Percentiles rank a stretch among this genome's conserved stretches.
phyloP scores from a whole-genome alignment of 495 filamentous ascomycete genomes.

The Xylaria palmicola region DNA sequence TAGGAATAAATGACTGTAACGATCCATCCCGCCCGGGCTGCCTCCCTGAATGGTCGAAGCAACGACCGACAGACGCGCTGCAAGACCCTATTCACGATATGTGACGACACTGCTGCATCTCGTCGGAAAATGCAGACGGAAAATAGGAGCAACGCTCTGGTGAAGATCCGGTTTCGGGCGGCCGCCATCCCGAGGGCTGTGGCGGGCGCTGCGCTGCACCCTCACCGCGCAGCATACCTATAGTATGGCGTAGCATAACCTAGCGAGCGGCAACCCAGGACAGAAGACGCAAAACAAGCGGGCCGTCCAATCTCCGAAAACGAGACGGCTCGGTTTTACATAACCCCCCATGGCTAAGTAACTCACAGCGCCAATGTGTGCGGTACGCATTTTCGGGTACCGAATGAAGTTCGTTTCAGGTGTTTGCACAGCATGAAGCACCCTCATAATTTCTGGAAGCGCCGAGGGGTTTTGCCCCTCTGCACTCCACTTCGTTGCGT shows the following conservation, averaged over 20 bases:
- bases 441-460: constrained; percentile 17
- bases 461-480: constrained; percentile 1
- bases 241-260: too few species aligned
- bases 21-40: background rate
- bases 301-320: background rate
- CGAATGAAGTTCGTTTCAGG: constrained; percentile 16
- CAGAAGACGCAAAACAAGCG: background rate
- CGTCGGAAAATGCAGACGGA: background rate
- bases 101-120: background rate
- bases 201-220: background rate
- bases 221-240: background rate
- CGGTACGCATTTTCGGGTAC: too few species aligned
- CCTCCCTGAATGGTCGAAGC: background rate
- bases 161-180: background rate
- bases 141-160: background rate
- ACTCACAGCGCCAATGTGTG: too few species aligned
- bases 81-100: too few species aligned
- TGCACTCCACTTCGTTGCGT: background rate
- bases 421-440: background rate
- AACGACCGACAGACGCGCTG: too few species aligned
- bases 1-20: background rate
- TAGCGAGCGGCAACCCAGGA: background rate
- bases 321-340: background rate
- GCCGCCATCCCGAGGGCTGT: constrained; percentile 5
- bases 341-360: background rate